A percentile compares a stretch with the other conserved stretches of the same genome.
Evolutionary conservation across 2,329 filamentous ascomycete species (phyloP).

Genomic region (Sarocladium brachiariae): DNA sequence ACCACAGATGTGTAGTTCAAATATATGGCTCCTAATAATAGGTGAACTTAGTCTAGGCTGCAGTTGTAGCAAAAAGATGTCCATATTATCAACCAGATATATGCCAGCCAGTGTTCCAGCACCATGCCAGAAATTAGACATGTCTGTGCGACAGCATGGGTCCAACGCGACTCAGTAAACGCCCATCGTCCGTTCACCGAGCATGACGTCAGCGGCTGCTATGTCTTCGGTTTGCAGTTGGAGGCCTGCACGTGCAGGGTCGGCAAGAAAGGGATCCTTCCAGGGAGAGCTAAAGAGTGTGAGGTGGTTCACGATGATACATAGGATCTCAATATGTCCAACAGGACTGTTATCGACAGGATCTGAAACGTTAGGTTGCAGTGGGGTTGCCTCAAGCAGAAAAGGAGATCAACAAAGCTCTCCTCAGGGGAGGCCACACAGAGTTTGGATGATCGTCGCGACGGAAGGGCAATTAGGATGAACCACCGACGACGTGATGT

Average conservation of each 20-base stretch:
- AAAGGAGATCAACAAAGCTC: not conserved
- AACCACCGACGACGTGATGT: not conserved
- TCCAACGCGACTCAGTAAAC: not conserved
- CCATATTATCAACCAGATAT: too few relatives aligned
- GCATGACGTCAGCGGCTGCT: constrained; percentile 7
- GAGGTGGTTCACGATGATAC: constrained; percentile 1
- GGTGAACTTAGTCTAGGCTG: too few relatives aligned
- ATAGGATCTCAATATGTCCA: too few relatives aligned
- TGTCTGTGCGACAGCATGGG: not conserved
- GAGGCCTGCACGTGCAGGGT: not conserved
- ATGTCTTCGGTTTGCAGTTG: not conserved
- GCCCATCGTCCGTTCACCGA: not conserved
- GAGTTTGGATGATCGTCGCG: constrained; percentile 4
- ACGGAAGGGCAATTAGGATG: constrained; percentile 3
- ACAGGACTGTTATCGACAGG: constrained; percentile 1
- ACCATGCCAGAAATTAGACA: not conserved
- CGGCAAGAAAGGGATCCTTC: not conserved
- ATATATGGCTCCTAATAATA: too few relatives aligned
- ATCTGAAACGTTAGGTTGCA: constrained; percentile 3
- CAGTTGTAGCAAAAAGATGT: too few relatives aligned
- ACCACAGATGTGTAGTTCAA: too few relatives aligned
- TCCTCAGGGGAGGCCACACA: not conserved
- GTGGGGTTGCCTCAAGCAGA: not conserved
- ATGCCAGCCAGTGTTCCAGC: not conserved
- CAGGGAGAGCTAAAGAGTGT: not conserved